Percentiles rank a stretch among this genome's conserved stretches.
Evolutionary conservation across 1,284 basidiomycete species (phyloP).

Genomic region (Cronartium quercuum): DNA sequence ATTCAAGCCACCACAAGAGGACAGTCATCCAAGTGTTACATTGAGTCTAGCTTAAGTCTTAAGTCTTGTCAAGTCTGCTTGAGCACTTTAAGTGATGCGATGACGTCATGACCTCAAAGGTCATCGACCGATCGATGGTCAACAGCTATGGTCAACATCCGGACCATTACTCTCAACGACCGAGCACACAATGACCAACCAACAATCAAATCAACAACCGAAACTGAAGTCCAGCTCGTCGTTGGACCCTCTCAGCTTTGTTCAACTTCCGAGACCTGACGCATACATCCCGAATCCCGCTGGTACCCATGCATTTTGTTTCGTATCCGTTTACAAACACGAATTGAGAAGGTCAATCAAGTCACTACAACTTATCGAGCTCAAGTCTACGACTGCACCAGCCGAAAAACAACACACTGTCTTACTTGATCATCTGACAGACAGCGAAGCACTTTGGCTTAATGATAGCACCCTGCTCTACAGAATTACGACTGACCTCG

Average conservation of each 20-base stretch:
- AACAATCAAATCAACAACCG: not conserved
- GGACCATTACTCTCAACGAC: too few species aligned
- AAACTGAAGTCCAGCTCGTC: too few species aligned
- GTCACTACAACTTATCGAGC: conserved; percentile 18
- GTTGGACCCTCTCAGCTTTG: conserved; percentile 18
- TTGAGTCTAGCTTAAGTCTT: too few species aligned
- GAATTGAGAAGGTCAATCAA: not conserved
- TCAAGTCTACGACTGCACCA: not conserved
- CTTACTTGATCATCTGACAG: conserved; percentile 2
- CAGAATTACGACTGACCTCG: conserved; percentile 8
- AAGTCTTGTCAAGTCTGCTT: too few species aligned
- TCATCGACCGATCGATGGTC: too few species aligned
- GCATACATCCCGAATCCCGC: conserved; percentile 21
- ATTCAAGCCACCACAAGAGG: too few species aligned
- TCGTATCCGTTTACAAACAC: conserved; percentile 18
- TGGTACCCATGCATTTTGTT: not conserved
- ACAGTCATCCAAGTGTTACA: too few species aligned
- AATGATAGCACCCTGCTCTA: conserved; percentile 21
- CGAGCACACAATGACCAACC: not conserved
- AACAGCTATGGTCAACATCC: too few species aligned
- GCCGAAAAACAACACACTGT: not conserved
- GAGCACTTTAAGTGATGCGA: too few species aligned
- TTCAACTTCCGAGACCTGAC: not conserved
- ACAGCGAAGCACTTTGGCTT: conserved; percentile 27
- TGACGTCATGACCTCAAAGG: too few species aligned